Evolutionary conservation across 139 green algal genomes (phyloP), one percentile per base, ranked within the genome.

Genomic region (Micractinium conductrix): DNA sequence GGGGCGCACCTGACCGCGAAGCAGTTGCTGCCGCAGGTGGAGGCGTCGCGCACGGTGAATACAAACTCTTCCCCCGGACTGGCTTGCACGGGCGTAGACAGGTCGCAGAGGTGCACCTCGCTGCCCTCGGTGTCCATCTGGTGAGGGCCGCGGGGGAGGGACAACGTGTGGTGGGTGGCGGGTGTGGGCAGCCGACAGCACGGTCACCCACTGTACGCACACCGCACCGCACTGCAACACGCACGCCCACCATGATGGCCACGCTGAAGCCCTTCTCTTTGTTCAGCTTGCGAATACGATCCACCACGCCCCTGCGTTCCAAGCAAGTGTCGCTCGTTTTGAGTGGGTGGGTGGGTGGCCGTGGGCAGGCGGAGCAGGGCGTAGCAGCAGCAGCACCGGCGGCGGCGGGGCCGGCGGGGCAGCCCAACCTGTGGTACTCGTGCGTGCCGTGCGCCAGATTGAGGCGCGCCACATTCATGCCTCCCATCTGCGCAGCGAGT

Each of bases 91-190:
- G 93, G 90, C 42, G 91, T 80, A 0, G 73, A n/a, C 14, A 96
- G 65, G 72, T 91, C 87, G 12, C 80, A 86, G 28, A 91, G 93
- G 86, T 98, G 95, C 30, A 98, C 93, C 82, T 98, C 95, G 74
- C 84, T 92, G 30, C 95, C 95, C 83, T 98, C 94, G 10, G 95
- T 98, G 89, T 98, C 95, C 73, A 98, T 96, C 76, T 82, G 76
- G 14, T 38, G 24, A 68, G 60, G 24, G 60, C 60, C 4, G 35
- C 2, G 22, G 26, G 19, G 55, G 16, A 65, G 55, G 55, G 4
- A 26, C 48, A 58, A n/a, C n/a, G 26, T 19, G 55, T 63, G 21
- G 8, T n/a, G n/a, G n/a, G n/a, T n/a, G n/a, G n/a, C n/a, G n/a
- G n/a, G n/a, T n/a, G n/a, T n/a, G n/a, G n/a, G n/a, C n/a, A n/a